phyloP scores from a whole-genome alignment of 2,329 filamentous ascomycete species.

The Fusarium ambrosium region DNA sequence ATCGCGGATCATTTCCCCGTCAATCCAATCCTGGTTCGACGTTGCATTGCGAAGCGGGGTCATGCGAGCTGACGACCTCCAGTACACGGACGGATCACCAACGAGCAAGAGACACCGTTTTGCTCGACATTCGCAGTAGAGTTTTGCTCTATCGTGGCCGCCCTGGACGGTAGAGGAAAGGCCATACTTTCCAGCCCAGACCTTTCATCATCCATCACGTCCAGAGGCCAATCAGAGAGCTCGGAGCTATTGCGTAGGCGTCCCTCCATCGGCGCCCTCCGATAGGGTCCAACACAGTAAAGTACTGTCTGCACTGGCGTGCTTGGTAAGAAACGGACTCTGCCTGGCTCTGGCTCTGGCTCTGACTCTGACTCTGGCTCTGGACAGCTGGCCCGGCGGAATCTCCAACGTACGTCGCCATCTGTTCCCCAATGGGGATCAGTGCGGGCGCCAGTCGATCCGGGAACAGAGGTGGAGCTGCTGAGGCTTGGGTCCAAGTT shows the following conservation, averaged over 20 bases:
- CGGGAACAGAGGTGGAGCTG: slow-evolving; percentile 25
- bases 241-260: neutral
- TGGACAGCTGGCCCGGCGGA: slow-evolving; percentile 10
- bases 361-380: no score
- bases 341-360: neutral
- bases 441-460: slow-evolving; percentile 26
- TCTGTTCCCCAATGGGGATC: slow-evolving; percentile 13
- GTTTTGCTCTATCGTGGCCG: slow-evolving; percentile 4
- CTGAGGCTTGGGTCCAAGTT: slow-evolving; percentile 21
- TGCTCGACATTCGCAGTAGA: slow-evolving; percentile 6
- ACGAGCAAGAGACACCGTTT: slow-evolving; percentile 10
- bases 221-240: slow-evolving; percentile 12
- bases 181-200: slow-evolving; percentile 17
- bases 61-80: slow-evolving; percentile 22
- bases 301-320: neutral
- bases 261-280: slow-evolving; percentile 33
- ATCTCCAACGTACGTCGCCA: slow-evolving; percentile 14
- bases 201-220: slow-evolving; percentile 5
- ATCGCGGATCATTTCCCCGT: slow-evolving; percentile 40
- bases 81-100: slow-evolving; percentile 21
- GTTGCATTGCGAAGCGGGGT: slow-evolving; percentile 41
- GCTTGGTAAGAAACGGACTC: neutral
- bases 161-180: neutral
- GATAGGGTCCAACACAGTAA: slow-evolving; percentile 1
- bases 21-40: slow-evolving; percentile 11